Percentiles rank a stretch among this genome's conserved stretches.
These are phyloP conservation scores for Coemansia sp. DNA, from an alignment of 192 early-diverging fungal genomes.

Conservation along the genomic window DNA sequence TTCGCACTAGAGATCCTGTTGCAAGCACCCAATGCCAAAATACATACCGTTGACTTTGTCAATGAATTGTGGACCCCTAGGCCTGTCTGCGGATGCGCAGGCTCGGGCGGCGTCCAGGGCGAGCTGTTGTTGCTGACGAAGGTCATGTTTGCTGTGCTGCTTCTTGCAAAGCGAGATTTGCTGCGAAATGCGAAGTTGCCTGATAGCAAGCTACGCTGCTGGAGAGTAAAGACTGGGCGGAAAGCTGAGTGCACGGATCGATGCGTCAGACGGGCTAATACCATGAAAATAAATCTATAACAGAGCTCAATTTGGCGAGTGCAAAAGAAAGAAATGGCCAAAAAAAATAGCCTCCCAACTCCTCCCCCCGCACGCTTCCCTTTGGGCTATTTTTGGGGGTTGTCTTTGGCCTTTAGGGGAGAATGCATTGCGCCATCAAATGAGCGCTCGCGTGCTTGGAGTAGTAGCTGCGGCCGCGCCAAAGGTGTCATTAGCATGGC, in stretches of 20 bases:
- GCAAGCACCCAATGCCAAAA: not conserved
- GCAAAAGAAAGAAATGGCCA: not conserved
- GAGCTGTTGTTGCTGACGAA: conserved; percentile 39
- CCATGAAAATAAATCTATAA: conserved; percentile 3
- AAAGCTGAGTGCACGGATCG: not conserved
- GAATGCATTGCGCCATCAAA: not conserved
- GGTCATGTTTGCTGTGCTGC: conserved; percentile 20
- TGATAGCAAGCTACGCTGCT: not conserved
- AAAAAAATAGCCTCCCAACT: not conserved
- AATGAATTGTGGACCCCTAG: conserved; percentile 78
- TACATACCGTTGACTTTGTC: conserved; percentile 78
- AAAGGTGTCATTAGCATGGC: not conserved
- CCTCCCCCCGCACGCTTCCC: not conserved
- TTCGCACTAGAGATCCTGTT: not conserved
- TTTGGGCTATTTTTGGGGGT: not conserved
- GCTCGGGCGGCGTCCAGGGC: conserved; percentile 46
- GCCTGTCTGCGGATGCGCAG: conserved; percentile 38
- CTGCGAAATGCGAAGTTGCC: not conserved
- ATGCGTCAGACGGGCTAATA: conserved; percentile 1
- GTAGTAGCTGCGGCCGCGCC: too few relatives aligned
- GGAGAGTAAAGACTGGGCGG: not conserved
- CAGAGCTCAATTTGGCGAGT: not conserved
- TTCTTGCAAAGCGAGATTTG: not conserved
- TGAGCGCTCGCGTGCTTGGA: not conserved
- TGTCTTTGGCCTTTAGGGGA: too few relatives aligned